Evolutionary conservation across 371 early-diverging fungal species (phyloP).

Genomic region (Mortierella sp.): DNA sequence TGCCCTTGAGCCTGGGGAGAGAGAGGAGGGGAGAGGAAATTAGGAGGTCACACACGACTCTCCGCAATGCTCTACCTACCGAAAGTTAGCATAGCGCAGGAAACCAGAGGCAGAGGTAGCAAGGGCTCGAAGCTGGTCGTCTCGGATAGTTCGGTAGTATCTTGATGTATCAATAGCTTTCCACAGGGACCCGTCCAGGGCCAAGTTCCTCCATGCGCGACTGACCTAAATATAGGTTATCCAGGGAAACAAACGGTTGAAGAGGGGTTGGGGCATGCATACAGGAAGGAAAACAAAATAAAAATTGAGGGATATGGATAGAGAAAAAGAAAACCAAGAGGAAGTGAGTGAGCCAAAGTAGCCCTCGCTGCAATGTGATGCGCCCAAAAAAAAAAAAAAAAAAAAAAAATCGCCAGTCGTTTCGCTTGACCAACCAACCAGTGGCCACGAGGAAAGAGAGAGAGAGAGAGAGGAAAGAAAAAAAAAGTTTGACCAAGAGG

Average conservation of each 20-base stretch:
- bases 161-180: conserved; percentile 57
- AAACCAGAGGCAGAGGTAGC: conserved; percentile 61
- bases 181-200: conserved; percentile 67
- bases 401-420: no score
- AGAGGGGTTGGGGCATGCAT: background rate
- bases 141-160: conserved; percentile 63
- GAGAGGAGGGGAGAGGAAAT: no score
- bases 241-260: background rate
- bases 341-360: background rate
- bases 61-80: conserved; percentile 53
- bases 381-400: background rate
- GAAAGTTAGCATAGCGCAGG: conserved; percentile 62
- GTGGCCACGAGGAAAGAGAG: background rate
- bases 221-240: conserved; percentile 25
- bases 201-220: conserved; percentile 57
- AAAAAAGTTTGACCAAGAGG: background rate
- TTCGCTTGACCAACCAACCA: no score
- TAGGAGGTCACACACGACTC: no score
- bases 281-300: background rate
- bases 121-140: conserved; percentile 56
- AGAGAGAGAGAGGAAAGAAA: background rate
- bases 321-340: background rate
- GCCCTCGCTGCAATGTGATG: background rate
- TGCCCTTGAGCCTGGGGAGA: no score
- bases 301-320: background rate